Evolutionary conservation across 2,329 filamentous ascomycete genomes (phyloP).

Genomic region (Colletotrichum tanaceti): DNA sequence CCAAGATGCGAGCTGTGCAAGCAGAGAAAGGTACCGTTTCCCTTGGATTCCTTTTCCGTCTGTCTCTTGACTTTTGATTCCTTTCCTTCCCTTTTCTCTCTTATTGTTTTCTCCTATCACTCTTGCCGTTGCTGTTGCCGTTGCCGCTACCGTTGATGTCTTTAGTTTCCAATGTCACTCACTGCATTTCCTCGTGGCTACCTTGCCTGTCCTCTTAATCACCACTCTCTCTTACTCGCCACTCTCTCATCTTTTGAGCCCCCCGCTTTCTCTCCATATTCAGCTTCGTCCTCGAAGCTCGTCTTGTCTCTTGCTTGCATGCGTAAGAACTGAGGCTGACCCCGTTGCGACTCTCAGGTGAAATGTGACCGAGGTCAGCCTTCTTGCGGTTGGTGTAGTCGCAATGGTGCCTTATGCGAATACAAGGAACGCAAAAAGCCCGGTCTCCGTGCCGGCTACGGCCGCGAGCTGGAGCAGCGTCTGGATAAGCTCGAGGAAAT

Average conservation of each 20-base stretch:
- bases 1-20: slow-evolving; percentile 81
- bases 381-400: slow-evolving; percentile 75
- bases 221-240: neutral
- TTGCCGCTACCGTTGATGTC: no score
- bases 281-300: neutral
- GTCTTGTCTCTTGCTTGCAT: neutral
- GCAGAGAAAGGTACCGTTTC: slow-evolving; percentile 75
- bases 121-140: no score
- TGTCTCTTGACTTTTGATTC: neutral
- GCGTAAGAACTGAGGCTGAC: slow-evolving; percentile 29
- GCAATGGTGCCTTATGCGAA: slow-evolving; percentile 72
- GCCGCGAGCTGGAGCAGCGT: slow-evolving; percentile 78
- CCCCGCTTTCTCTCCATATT: neutral
- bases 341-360: slow-evolving; percentile 57
- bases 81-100: neutral
- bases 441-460: slow-evolving; percentile 74
- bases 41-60: neutral
- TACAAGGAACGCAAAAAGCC: slow-evolving; percentile 78
- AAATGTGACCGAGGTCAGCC: slow-evolving; percentile 83
- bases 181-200: neutral
- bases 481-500: slow-evolving; percentile 77
- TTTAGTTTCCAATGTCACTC: neutral
- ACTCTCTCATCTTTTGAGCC: neutral
- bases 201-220: neutral
- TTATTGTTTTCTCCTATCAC: no score